Evolutionary conservation across 768 basidiomycete genomes (phyloP).

Genomic region (Boletus speciosus): DNA sequence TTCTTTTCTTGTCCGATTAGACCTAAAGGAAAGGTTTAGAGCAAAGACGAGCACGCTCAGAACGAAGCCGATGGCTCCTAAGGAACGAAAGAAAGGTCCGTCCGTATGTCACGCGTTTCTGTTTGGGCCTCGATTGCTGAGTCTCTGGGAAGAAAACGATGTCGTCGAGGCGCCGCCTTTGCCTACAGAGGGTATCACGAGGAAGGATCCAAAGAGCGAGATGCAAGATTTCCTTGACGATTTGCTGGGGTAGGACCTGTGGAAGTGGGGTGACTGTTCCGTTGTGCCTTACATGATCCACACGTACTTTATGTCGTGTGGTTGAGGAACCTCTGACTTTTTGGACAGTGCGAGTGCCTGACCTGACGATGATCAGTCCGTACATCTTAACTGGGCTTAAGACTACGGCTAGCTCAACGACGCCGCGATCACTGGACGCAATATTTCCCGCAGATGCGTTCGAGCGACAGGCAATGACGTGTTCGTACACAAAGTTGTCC

Average conservation of each 20-base stretch:
- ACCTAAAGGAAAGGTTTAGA: slow-evolving; percentile 56
- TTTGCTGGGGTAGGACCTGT: slow-evolving; percentile 39
- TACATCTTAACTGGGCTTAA: no score
- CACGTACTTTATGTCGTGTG: neutral
- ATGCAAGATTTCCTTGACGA: slow-evolving; percentile 77
- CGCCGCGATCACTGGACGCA: neutral
- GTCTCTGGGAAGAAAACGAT: slow-evolving; percentile 27
- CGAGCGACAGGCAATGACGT: no score
- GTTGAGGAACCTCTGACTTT: neutral
- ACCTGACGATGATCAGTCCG: neutral
- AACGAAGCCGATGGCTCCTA: slow-evolving; percentile 32
- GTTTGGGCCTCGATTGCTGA: neutral
- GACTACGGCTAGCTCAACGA: neutral
- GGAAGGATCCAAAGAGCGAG: slow-evolving; percentile 46
- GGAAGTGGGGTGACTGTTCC: neutral
- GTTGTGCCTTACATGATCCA: neutral
- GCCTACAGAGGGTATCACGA: slow-evolving; percentile 34
- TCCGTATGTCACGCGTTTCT: slow-evolving; percentile 3
- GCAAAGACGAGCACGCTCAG: slow-evolving; percentile 51
- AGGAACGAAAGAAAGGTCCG: slow-evolving; percentile 39
- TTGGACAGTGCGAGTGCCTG: neutral
- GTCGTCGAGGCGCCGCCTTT: slow-evolving; percentile 52
- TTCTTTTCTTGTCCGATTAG: slow-evolving; percentile 29
- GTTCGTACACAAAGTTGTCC: no score
- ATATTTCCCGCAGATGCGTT: no score